A percentile compares a stretch with the other conserved stretches of the same genome.
Evolutionary conservation across 805 yeast genomes (phyloP).

Genomic region (Cephaloascus albidus): DNA sequence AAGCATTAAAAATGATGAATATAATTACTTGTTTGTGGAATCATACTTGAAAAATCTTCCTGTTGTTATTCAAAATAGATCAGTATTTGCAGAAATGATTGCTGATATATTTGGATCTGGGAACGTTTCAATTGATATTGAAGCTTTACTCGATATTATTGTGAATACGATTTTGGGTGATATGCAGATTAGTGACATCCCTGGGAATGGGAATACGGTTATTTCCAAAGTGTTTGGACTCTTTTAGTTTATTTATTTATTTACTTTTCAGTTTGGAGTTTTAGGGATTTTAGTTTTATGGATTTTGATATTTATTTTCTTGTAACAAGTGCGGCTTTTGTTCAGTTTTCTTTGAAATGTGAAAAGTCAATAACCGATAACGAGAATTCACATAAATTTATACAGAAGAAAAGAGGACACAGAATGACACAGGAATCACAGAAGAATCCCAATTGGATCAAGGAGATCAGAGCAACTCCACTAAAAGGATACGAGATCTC

Average conservation of each 20-base stretch:
- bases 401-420: not conserved
- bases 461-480: not conserved
- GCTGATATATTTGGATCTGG: conserved; percentile 31
- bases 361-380: too few relatives aligned
- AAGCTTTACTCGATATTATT: conserved; percentile 25
- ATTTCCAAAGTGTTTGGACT: conserved; percentile 4
- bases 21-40: conserved; percentile 18
- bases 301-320: too few relatives aligned
- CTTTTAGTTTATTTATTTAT: too few relatives aligned
- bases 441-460: not conserved
- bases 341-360: too few relatives aligned
- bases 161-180: conserved; percentile 20
- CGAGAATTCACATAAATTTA: too few relatives aligned
- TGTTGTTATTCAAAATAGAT: conserved; percentile 28
- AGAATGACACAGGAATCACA: not conserved
- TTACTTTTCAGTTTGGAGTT: too few relatives aligned
- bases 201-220: conserved; percentile 14
- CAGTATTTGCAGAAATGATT: conserved; percentile 32
- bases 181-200: conserved; percentile 15
- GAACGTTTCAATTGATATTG: conserved; percentile 20
- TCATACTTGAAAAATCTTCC: conserved; percentile 32
- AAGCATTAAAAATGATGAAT: conserved; percentile 10
- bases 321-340: too few relatives aligned
- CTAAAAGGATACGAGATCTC: not conserved
- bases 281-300: too few relatives aligned